These are phyloP conservation scores for Pythium sp. DNA, from an alignment of 352 stramenopile genomes.

Conservation along the genomic window DNA sequence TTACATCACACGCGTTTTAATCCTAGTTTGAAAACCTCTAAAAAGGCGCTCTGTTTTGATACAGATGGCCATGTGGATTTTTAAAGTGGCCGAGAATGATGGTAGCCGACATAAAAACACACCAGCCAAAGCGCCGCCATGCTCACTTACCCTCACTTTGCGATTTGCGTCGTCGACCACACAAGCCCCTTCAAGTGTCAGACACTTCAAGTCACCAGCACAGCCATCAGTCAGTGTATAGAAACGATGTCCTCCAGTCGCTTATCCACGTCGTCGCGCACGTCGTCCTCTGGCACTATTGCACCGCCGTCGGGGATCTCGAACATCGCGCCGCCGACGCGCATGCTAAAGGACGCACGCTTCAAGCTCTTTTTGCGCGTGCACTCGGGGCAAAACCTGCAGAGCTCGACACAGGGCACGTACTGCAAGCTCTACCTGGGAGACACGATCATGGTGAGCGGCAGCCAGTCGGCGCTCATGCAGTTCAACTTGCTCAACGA, in stretches of 20 bases:
- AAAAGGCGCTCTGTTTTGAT: neutral
- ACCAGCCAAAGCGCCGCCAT: neutral
- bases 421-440: slow-evolving; percentile 80
- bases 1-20: no score
- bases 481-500: slow-evolving; percentile 19
- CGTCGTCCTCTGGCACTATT: slow-evolving; percentile 2
- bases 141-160: slow-evolving; percentile 2
- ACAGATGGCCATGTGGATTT: neutral
- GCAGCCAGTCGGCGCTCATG: slow-evolving; percentile 22
- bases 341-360: slow-evolving; percentile 15
- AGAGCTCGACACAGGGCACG: slow-evolving; percentile 35
- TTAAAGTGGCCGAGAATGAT: slow-evolving; percentile 6
- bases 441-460: slow-evolving; percentile 42
- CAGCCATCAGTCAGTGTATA: no score
- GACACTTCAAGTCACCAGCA: neutral
- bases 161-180: neutral
- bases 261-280: slow-evolving; percentile 24
- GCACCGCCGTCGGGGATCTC: neutral
- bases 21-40: no score
- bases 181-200: neutral
- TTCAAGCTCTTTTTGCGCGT: slow-evolving; percentile 70
- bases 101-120: neutral
- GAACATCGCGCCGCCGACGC: slow-evolving; percentile 11
- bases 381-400: slow-evolving; percentile 53
- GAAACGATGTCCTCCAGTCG: slow-evolving; percentile 6